Base-by-base conservation (phyloP, 805 yeast genomes). In the Crinitomyces ghanaensis region DNA sequence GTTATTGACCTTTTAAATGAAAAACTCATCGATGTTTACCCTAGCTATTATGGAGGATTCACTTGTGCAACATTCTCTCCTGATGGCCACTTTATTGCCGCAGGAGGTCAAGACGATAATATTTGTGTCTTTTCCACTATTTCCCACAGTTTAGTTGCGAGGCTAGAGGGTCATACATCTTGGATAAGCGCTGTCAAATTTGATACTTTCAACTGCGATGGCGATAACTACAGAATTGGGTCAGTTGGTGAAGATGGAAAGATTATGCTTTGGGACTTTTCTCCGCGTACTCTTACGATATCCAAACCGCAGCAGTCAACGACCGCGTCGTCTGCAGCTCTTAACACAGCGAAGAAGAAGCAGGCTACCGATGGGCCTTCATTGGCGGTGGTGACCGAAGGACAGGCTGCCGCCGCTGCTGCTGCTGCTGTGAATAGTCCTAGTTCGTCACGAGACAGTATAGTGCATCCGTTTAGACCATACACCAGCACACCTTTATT, bases 41-140 rank as follows among this genome's bases (percentile, higher is more conserved):
- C 81, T 3, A 67, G 77, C 22, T 76, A 74, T 46, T 80, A 74
- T 49, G 81, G 77, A 22, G 83, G 84, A 0, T 55, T 77, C 7
- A 53, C 68, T 19, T 65, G 71, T 42, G 50, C 68, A 14, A 60
- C 60, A 15, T 66, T 67, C 43, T 74, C 77, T 1, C 72, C 70
- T 11, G 81, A 77, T 25, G 76, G 73, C 37, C 39, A 45, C 24
- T 62, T 49, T 34, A 34, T 63, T 23, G 56, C 53, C 8, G 52
- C 63, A n/a, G 81, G 74, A 2, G 74, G 75, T 3, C 69, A 67
- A 42, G 76, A 71, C 46, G 77, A 71, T 40, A 45, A 61, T 34
- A 62, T 70, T 6, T 48, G 65, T 8, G 48, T 70, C 4, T 68
- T 61, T 50, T 65, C 65, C 21, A 41, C 62, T 18, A 46, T 44